Evolutionary conservation across 2,329 filamentous ascomycete species (phyloP).

Genomic region (Rutstroemia sp.): DNA sequence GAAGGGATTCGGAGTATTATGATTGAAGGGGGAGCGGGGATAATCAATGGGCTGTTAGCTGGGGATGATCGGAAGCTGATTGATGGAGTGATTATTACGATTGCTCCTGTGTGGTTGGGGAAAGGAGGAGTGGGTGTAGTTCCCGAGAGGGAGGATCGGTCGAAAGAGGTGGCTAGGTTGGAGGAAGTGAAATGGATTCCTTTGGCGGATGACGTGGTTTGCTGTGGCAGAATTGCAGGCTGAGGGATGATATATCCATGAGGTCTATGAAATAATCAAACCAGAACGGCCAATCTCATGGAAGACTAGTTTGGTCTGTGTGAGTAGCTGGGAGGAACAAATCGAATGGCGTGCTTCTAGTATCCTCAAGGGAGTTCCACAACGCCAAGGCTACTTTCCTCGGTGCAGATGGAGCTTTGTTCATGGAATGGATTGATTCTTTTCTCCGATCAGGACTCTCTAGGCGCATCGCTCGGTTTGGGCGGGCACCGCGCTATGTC

Average conservation of each 20-base stretch:
- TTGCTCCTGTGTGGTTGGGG: constrained; percentile 88
- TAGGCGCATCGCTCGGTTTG: too few species aligned
- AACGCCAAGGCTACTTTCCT: too few species aligned
- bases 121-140: constrained; percentile 72
- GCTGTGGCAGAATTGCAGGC: constrained; percentile 12
- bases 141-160: constrained; percentile 36
- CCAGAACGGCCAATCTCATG: too few species aligned
- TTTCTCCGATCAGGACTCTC: too few species aligned
- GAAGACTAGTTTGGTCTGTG: too few species aligned
- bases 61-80: constrained; percentile 54
- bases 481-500: too few species aligned
- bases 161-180: constrained; percentile 10
- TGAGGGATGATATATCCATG: neutral
- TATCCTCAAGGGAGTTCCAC: too few species aligned
- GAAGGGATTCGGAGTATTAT: constrained; percentile 63
- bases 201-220: constrained; percentile 21
- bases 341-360: too few species aligned
- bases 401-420: too few species aligned
- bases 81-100: constrained; percentile 75
- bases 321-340: too few species aligned
- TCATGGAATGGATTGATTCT: too few species aligned
- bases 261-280: too few species aligned
- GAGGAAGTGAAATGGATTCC: constrained; percentile 17
- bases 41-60: constrained; percentile 76
- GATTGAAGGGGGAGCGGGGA: constrained; percentile 79